Base-by-base conservation (phyloP, 768 basidiomycete genomes). In the Steccherinum ochraceum region DNA sequence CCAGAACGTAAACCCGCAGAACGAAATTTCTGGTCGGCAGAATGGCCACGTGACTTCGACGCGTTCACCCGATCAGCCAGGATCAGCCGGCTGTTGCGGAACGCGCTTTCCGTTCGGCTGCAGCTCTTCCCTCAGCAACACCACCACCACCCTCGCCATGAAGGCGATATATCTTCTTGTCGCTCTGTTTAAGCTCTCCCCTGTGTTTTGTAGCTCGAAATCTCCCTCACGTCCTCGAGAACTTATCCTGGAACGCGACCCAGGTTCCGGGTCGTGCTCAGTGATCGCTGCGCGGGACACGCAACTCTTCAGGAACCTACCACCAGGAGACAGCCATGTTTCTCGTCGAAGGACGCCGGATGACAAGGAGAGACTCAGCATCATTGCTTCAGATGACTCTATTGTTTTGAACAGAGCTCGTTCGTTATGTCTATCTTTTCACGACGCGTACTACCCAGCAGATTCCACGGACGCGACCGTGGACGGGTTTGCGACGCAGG, bases 231-330 rank as follows among this genome's bases (percentile, higher is more conserved):
- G 23, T 21, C 56, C 58, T 5, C 54, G 45, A 23, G 61, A 64
- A 46, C 59, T 65, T 7, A 42, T 53, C 25, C 27, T 63, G 3
- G 41, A 60, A 24, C 57, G 59, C 3, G 25, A 54, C 25, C 25
- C 49, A 23, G 23, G 35, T 4, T 41, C 48, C n/a, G 25, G 53
- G n/a, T 20, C 39, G 12, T 65, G 64, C 48, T 30, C 46, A 0
- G 40, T 58, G 24, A 21, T 60, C 20, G 43, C 57, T 5, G 24
- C 56, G 3, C 46, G 51, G 5, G 18, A 58, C 18, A 51, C 54
- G 1, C 60, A 54, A 39, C 48, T 27, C 2, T 51, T 52, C 51
- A 52, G 57, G 50, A 53, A 50, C 12, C 41, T 58, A 18, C 41
- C 42, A 11, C 44, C 2, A 12, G 40, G 30, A 40, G 45, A 5